Evolutionary conservation across 768 basidiomycete genomes (phyloP).

Genomic region (Boletus vinaceobasis): DNA sequence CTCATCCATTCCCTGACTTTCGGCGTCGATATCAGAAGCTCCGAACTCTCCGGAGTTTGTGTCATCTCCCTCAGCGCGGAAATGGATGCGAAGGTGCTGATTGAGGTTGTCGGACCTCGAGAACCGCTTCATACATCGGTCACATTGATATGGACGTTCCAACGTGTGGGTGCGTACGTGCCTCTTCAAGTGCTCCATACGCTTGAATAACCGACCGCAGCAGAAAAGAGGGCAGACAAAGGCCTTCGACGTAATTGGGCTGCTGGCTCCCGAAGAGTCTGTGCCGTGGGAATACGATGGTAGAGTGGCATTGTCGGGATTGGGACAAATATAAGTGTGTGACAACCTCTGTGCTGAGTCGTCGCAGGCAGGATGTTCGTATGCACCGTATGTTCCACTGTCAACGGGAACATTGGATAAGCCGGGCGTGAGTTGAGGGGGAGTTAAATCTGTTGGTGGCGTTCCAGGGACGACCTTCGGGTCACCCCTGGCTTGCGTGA

Average conservation of each 20-base stretch:
- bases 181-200: conserved; percentile 86
- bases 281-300: conserved; percentile 21
- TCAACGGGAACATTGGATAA: conserved; percentile 22
- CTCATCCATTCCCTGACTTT: conserved; percentile 38
- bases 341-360: conserved; percentile 17
- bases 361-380: conserved; percentile 19
- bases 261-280: conserved; percentile 19
- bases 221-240: conserved; percentile 83
- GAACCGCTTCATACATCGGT: conserved; percentile 75
- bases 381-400: conserved; percentile 15
- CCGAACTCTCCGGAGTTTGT: conserved; percentile 26
- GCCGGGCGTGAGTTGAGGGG: conserved; percentile 19
- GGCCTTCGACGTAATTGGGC: conserved; percentile 50
- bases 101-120: conserved; percentile 85
- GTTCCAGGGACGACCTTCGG: conserved; percentile 29
- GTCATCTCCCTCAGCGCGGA: conserved; percentile 30
- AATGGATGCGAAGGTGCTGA: conserved; percentile 83
- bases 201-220: conserved; percentile 84
- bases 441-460: conserved; percentile 16
- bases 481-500: conserved; percentile 58
- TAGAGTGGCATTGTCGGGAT: conserved; percentile 12
- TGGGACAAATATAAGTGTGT: conserved; percentile 14
- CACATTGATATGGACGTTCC: conserved; percentile 80
- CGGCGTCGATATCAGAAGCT: conserved; percentile 28
- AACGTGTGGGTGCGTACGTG: conserved; percentile 88